A percentile compares a stretch with the other conserved stretches of the same genome.
phyloP scores from a whole-genome alignment of 352 stramenopile species.

The Phytophthora multivora region DNA sequence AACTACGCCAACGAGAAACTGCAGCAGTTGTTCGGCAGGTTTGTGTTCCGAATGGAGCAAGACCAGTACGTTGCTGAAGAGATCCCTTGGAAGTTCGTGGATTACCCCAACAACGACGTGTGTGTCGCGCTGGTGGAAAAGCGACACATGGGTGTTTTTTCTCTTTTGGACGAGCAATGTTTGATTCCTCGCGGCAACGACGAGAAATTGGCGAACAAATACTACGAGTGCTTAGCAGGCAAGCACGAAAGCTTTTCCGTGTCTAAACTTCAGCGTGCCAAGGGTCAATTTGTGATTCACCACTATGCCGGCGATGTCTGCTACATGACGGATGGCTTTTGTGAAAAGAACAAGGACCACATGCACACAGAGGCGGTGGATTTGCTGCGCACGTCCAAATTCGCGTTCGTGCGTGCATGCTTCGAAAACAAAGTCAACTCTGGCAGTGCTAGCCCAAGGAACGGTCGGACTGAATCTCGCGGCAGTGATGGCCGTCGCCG shows the following conservation, averaged over 20 bases:
- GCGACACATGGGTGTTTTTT: slow-evolving; percentile 79
- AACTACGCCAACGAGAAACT: slow-evolving; percentile 91
- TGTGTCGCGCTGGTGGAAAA: slow-evolving; percentile 81
- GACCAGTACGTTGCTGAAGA: slow-evolving; percentile 83
- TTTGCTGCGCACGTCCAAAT: slow-evolving; percentile 69
- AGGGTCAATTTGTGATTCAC: slow-evolving; percentile 84
- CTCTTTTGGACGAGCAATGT: slow-evolving; percentile 87
- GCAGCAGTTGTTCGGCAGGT: slow-evolving; percentile 81
- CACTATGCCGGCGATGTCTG: slow-evolving; percentile 88
- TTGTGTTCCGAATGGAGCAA: slow-evolving; percentile 89
- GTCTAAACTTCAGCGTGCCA: slow-evolving; percentile 76
- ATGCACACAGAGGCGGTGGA: slow-evolving; percentile 84
- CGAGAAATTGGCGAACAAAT: slow-evolving; percentile 85
- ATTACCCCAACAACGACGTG: slow-evolving; percentile 88
- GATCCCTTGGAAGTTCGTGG: slow-evolving; percentile 90
- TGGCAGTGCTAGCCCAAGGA: slow-evolving; percentile 27
- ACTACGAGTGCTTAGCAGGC: slow-evolving; percentile 59
- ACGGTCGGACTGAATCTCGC: slow-evolving; percentile 27
- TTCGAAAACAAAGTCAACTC: slow-evolving; percentile 55
- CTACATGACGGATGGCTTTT: slow-evolving; percentile 84
- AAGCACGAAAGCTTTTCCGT: slow-evolving; percentile 77
- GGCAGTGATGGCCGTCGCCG: slow-evolving; percentile 54
- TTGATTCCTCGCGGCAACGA: slow-evolving; percentile 84
- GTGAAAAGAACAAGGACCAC: slow-evolving; percentile 91
- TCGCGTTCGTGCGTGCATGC: slow-evolving; percentile 68